Conservation (phyloP, 768 basidiomycete genomes). For the Boletus rex-veris region DNA sequence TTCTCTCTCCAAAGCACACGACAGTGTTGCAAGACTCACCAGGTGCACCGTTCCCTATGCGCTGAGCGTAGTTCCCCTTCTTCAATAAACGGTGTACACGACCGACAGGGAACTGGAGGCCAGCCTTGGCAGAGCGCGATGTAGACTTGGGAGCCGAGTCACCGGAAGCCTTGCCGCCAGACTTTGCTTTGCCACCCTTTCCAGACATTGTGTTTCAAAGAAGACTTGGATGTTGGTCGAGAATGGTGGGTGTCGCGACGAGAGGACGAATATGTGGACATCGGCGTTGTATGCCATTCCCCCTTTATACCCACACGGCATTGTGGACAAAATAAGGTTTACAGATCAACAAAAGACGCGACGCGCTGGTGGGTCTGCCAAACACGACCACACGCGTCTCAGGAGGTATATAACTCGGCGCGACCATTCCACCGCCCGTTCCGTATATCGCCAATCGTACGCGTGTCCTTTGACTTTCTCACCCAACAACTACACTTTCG, state of each 20-base stretch:
- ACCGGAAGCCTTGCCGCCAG: constrained; percentile 60
- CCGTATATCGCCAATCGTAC: constrained; percentile 12
- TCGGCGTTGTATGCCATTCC: neutral
- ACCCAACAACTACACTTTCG: constrained; percentile 8
- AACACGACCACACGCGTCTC: constrained; percentile 39
- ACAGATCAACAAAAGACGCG: constrained; percentile 36
- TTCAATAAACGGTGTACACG: constrained; percentile 59
- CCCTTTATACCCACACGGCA: constrained; percentile 29
- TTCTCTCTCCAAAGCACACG: neutral
- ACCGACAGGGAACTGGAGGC: constrained; percentile 52
- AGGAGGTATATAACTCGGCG: constrained; percentile 17
- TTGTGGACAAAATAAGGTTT: constrained; percentile 33
- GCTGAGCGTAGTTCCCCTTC: constrained; percentile 56
- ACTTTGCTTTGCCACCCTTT: constrained; percentile 56
- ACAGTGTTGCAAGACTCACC: constrained; percentile 20
- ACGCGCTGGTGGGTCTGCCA: constrained; percentile 31
- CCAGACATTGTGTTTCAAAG: constrained; percentile 33
- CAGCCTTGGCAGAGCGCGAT: constrained; percentile 41
- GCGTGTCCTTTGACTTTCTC: constrained; percentile 9
- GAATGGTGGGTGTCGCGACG: neutral
- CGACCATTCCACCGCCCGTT: neutral
- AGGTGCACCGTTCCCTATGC: constrained; percentile 54
- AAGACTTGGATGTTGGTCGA: neutral
- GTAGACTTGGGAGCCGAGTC: constrained; percentile 30
- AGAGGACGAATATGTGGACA: constrained; percentile 7